Evolutionary conservation across 371 early-diverging fungal genomes (phyloP), one percentile per base, ranked within the genome.

Genomic region (Dichotomocladium elegans): DNA sequence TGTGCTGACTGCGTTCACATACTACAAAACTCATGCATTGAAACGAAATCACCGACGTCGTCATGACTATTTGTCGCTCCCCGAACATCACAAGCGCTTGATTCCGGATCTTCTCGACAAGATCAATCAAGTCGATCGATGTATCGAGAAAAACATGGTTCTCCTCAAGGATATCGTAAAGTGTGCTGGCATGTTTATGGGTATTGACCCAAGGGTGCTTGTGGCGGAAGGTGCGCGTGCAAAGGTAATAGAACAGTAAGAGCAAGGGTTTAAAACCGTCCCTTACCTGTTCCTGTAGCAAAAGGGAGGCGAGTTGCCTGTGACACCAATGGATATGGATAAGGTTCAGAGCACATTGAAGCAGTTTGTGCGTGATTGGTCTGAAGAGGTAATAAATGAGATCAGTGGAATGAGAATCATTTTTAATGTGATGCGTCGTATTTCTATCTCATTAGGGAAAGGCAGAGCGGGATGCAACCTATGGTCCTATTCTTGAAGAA

Each of bases 281-380:
- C n/a, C n/a, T n/a, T n/a, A n/a, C n/a, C n/a, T n/a, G n/a, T n/a
- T n/a, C n/a, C n/a, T n/a, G n/a, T n/a, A n/a, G n/a, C n/a, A n/a
- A n/a, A n/a, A 47, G 30, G 37, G 48, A 14, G 63, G 67, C 5
- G 53, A 56, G 22, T 75, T 81, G n/a, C 75, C 76, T 19, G 81
- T 85, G 10, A 64, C 82, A 3, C 82, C 87, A 24, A 65, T 64
- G 46, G 90, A 94, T 51, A 89, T 94, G 87, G 94, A 93, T 64
- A 91, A 90, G 73, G 86, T 95, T 4, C 80, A 87, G 26, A 87
- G 86, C 51, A 94, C 94, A 1, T 64, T 97, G 50, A 87, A 89
- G 58, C 94, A 93, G 64, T 90, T 95, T 76, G 93, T 93, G 25
- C 77, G 98, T 30, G 98, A 97, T 63, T 97, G 98, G 98, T 77